A percentile compares a stretch with the other conserved stretches of the same genome.
Evolutionary conservation across 202 grass and related monocot species (phyloP).

Genomic region (Saccharum hybrid): DNA sequence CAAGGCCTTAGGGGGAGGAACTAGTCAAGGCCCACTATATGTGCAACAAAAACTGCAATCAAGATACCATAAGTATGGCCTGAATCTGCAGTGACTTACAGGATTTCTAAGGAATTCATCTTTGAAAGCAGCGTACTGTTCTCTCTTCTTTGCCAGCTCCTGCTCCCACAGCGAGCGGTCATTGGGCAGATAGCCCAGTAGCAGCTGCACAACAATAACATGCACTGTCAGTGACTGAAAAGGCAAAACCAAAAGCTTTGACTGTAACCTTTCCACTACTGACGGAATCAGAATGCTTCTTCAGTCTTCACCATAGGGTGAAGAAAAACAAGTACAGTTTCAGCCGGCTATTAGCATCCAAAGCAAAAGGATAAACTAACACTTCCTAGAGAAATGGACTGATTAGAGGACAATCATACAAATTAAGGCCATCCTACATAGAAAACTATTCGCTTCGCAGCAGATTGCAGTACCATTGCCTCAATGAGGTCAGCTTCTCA

Average conservation of each 20-base stretch:
- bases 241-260: slow-evolving; percentile 34
- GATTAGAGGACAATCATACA: not conserved
- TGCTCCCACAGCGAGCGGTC: slow-evolving; percentile 67
- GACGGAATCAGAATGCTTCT: slow-evolving; percentile 19
- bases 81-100: slow-evolving; percentile 54
- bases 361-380: not conserved
- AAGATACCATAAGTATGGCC: slow-evolving; percentile 17
- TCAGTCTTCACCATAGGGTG: not conserved
- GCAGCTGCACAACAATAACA: slow-evolving; percentile 64
- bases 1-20: too few relatives aligned
- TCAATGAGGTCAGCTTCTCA: not conserved
- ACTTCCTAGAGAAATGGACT: not conserved
- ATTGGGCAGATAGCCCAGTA: slow-evolving; percentile 75
- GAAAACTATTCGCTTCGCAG: not conserved
- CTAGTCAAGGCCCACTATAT: not conserved
- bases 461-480: not conserved
- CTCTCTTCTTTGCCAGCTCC: slow-evolving; percentile 72
- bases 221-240: slow-evolving; percentile 33
- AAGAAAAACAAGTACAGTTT: slow-evolving; percentile 19
- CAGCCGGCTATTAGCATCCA: slow-evolving; percentile 11
- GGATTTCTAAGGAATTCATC: slow-evolving; percentile 80
- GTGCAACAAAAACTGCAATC: slow-evolving; percentile 20
- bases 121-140: slow-evolving; percentile 72
- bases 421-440: not conserved
- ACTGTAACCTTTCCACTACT: slow-evolving; percentile 30